Evolutionary conservation across 2,329 filamentous ascomycete genomes (phyloP).

Genomic region (Rhynchosporium secalis): DNA sequence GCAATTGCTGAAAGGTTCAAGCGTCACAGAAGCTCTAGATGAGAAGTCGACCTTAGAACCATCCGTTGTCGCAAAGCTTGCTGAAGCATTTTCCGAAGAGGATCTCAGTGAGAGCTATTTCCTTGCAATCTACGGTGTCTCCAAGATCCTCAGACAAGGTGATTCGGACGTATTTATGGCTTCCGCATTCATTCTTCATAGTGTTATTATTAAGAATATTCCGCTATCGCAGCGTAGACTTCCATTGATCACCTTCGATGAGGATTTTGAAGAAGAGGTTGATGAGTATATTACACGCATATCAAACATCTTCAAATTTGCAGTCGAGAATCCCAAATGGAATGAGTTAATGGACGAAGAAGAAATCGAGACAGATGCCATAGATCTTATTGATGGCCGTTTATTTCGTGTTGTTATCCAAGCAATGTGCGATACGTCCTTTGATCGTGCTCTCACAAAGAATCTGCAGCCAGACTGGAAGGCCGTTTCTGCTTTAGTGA

Average conservation of each 20-base stretch:
- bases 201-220: constrained; percentile 44
- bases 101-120: constrained; percentile 41
- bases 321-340: constrained; percentile 41
- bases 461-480: constrained; percentile 33
- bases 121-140: constrained; percentile 34
- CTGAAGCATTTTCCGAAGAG: constrained; percentile 26
- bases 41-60: constrained; percentile 14
- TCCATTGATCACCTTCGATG: constrained; percentile 39
- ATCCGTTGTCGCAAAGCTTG: constrained; percentile 21
- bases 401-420: constrained; percentile 40
- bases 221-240: constrained; percentile 44
- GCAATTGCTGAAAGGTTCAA: constrained; percentile 16
- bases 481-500: constrained; percentile 33
- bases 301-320: constrained; percentile 40
- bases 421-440: constrained; percentile 31
- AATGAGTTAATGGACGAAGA: constrained; percentile 29
- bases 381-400: constrained; percentile 58
- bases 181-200: constrained; percentile 46
- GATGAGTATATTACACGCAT: constrained; percentile 42
- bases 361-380: constrained; percentile 46
- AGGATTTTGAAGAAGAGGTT: constrained; percentile 40
- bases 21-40: constrained; percentile 9
- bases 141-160: constrained; percentile 40
- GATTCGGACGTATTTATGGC: constrained; percentile 37
- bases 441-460: constrained; percentile 26